phyloP scores from a whole-genome alignment of 306 rosid genomes.

The Pueraria montana region DNA sequence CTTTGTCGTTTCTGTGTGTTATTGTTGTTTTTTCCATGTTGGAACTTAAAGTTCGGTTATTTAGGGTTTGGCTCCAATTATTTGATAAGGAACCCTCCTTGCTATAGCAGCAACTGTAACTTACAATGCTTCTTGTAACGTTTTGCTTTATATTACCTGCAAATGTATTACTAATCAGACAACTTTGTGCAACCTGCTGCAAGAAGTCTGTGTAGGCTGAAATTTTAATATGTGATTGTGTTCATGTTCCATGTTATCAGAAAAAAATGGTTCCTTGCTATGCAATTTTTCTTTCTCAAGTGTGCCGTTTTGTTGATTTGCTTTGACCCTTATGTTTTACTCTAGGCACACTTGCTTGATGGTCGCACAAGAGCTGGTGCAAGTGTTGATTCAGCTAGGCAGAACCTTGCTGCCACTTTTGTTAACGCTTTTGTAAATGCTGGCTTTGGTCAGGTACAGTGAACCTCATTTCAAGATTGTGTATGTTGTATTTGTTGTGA shows the following conservation, averaged over 20 bases:
- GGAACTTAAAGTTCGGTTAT: no score
- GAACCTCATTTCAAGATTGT: conserved; percentile 17
- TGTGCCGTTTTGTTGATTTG: conserved; percentile 24
- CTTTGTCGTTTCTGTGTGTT: no score
- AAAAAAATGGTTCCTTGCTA: not conserved
- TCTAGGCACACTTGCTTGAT: conserved; percentile 96
- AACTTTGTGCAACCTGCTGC: not conserved
- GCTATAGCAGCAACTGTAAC: no score
- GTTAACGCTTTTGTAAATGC: conserved; percentile 99
- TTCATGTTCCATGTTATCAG: conserved; percentile 28
- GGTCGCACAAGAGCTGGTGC: conserved; percentile 99
- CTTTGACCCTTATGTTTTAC: conserved; percentile 3
- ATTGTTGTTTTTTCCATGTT: no score
- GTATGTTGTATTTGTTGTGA: not conserved
- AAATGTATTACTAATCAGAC: no score
- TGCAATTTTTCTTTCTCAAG: not conserved
- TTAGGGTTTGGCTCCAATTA: no score
- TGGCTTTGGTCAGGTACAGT: conserved; percentile 92
- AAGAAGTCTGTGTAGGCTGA: not conserved
- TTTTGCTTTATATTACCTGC: no score
- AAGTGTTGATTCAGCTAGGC: conserved; percentile 98
- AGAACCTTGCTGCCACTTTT: conserved; percentile 97
- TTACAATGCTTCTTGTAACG: not conserved
- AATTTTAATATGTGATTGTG: not conserved
- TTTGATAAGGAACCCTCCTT: no score